These are phyloP conservation scores for Oemleria cerasiformis DNA, from an alignment of 306 rosid species.

Conservation along the genomic window DNA sequence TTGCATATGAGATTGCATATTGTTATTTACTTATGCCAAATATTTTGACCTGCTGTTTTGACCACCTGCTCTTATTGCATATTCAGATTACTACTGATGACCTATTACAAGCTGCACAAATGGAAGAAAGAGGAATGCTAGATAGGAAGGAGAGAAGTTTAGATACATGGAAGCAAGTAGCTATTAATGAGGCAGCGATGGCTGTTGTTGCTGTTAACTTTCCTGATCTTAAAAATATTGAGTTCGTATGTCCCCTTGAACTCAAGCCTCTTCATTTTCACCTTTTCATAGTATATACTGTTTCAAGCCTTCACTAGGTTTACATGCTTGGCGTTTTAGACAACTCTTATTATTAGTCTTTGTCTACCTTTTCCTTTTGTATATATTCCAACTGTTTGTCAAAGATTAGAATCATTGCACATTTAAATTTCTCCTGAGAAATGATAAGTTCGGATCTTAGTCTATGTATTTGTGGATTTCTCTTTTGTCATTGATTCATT, in stretches of 20 bases:
- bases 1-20: background rate
- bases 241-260: slow-evolving; percentile 65
- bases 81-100: slow-evolving; percentile 93
- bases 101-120: slow-evolving; percentile 97
- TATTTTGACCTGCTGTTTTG: background rate
- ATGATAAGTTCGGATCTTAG: background rate
- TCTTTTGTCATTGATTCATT: slow-evolving; percentile 9
- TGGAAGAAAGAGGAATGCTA: slow-evolving; percentile 98
- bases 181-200: slow-evolving; percentile 92
- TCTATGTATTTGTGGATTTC: slow-evolving; percentile 3
- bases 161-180: slow-evolving; percentile 87
- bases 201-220: slow-evolving; percentile 90
- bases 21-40: background rate
- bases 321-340: background rate
- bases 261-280: slow-evolving; percentile 15
- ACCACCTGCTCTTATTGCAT: slow-evolving; percentile 14
- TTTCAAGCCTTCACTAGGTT: background rate
- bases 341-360: background rate
- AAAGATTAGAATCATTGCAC: background rate
- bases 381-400: background rate
- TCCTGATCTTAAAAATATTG: slow-evolving; percentile 72
- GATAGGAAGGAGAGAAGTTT: slow-evolving; percentile 87
- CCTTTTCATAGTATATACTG: slow-evolving; percentile 4
- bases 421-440: background rate
- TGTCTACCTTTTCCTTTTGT: background rate